Evolutionary conservation across 2,329 filamentous ascomycete genomes (phyloP), one percentile per base, ranked within the genome.

Genomic region (Talaromyces sp.): DNA sequence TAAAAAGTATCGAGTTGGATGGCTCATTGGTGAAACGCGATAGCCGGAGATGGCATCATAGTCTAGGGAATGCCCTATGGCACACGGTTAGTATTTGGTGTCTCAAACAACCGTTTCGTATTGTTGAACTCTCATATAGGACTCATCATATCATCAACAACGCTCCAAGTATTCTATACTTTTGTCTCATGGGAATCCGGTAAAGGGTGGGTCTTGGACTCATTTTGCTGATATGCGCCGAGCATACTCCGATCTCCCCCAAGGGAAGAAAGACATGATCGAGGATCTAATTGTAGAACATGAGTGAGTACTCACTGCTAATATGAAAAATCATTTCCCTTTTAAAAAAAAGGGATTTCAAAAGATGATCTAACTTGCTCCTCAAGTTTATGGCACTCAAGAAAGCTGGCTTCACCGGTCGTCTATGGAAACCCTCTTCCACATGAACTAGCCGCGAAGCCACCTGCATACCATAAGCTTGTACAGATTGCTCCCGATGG

Each of bases 61-160:
- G 64, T 50, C 35, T 69, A 9, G 68, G 68, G 14, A 70, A 70
- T 61, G 68, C 64, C 14, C 58, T 70, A 10, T 70, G 68, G 68
- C 68, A 70, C 53, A 69, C 67, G 24, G 55, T 64, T 38, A 7
- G 35, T 52, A 55, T 26, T 35, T 59, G 26, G 54, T 17, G 26
- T 50, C 38, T 27, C 32, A 13, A 29, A 19, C 7, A n/a, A 2
- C 1, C 17, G 19, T 27, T 55, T 29, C 17, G n/a, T 10, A 13
- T 51, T 31, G 27, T 55, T 56, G n/a, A 60, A 4, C 6, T 27
- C 31, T 21, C 13, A 54, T 31, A 24, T 53, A 63, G 58, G 68
- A 70, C 43, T 69, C 68, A 13, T 65, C 65, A 32, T 69, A 67
- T 60, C 64, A 70, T 55, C 69, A 70, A 55, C 64, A 68, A 29